These are phyloP conservation scores for Cornus florida DNA, from an alignment of 148 eudicot species.

Conservation along the genomic window DNA sequence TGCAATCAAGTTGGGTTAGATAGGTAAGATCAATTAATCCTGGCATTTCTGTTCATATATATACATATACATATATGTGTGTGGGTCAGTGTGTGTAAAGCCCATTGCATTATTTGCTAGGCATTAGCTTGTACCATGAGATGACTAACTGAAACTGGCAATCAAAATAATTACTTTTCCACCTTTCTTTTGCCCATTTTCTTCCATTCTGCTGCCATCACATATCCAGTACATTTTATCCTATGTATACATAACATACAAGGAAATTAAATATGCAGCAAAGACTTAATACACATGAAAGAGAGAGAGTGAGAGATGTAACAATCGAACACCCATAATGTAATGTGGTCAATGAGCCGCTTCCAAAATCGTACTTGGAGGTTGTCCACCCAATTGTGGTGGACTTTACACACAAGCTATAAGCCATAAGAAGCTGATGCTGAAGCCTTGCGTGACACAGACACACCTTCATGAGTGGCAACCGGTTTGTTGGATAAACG, in stretches of 20 bases:
- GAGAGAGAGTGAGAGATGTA: not conserved
- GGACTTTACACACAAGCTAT: not conserved
- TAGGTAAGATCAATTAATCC: no score
- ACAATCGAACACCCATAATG: not conserved
- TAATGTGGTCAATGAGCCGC: not conserved
- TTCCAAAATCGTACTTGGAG: constrained; percentile 4
- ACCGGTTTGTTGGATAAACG: constrained; percentile 66
- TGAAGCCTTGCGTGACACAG: not conserved
- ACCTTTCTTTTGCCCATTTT: constrained; percentile 6
- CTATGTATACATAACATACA: constrained; percentile 9
- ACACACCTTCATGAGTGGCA: constrained; percentile 36
- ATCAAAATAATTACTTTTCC: not conserved
- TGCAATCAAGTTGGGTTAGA: no score
- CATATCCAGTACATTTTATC: constrained; percentile 7
- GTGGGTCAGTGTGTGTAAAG: not conserved
- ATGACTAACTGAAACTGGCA: not conserved
- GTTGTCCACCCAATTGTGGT: not conserved
- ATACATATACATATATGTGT: no score
- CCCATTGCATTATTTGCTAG: not conserved
- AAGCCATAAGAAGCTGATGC: constrained; percentile 1
- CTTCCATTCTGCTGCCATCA: constrained; percentile 12
- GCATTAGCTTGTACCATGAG: not conserved
- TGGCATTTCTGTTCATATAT: no score
- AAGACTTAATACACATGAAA: not conserved
- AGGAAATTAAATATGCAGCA: constrained; percentile 9